Percentiles rank a stretch among this genome's conserved stretches.
Conservation (phyloP, 1,284 basidiomycete species). For the Tylopilus orsonianus region DNA sequence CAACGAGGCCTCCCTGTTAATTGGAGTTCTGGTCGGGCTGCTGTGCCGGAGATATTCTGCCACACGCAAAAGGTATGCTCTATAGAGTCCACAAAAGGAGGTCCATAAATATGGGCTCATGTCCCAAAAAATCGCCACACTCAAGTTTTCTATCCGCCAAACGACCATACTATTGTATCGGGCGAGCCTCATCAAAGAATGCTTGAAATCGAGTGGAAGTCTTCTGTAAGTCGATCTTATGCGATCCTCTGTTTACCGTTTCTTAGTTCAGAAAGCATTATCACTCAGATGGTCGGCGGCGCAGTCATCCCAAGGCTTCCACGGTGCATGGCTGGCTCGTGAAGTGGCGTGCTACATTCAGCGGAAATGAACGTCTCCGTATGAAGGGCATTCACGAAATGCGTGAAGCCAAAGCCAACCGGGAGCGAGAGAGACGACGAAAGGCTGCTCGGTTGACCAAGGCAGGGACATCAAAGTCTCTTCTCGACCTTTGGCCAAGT, state of each 20-base stretch:
- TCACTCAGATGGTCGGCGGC: constrained; percentile 48
- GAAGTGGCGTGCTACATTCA: constrained; percentile 73
- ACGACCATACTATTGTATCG: constrained; percentile 6
- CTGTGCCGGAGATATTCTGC: constrained; percentile 21
- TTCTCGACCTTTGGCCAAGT: constrained; percentile 21
- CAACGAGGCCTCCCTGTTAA: neutral
- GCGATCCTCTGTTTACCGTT: constrained; percentile 1
- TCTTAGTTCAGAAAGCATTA: constrained; percentile 36
- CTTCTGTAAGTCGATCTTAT: constrained; percentile 29
- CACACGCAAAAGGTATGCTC: constrained; percentile 19
- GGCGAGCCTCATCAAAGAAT: constrained; percentile 9
- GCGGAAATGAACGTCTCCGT: constrained; percentile 63
- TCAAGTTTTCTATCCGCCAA: constrained; percentile 10
- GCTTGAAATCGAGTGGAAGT: constrained; percentile 45
- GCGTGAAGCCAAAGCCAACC: constrained; percentile 45
- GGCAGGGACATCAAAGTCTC: constrained; percentile 9
- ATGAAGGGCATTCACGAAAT: constrained; percentile 50
- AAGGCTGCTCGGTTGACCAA: constrained; percentile 26
- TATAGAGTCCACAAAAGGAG: neutral
- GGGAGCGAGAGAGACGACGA: constrained; percentile 26
- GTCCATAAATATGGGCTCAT: constrained; percentile 27
- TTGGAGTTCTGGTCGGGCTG: constrained; percentile 7
- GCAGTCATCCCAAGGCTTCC: constrained; percentile 55
- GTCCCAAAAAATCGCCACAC: constrained; percentile 9
- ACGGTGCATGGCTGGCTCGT: constrained; percentile 74